These are phyloP conservation scores for Paramecium sonneborni DNA, from an alignment of 73 alveolate genomes.

Conservation along the genomic window DNA sequence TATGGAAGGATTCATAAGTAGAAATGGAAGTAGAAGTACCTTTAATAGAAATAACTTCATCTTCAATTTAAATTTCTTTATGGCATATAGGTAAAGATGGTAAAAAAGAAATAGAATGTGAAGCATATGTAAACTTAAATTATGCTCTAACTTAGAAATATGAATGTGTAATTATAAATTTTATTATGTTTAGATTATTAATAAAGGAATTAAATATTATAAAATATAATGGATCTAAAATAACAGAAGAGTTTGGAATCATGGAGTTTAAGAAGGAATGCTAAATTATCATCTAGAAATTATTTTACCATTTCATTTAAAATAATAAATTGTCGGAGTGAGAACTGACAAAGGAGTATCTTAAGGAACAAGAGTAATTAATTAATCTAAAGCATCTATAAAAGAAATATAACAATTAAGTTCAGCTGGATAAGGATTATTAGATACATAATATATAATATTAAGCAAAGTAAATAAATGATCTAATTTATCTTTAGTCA, in stretches of 20 bases:
- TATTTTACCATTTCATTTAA: neutral
- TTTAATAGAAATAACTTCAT: slow-evolving; percentile 19
- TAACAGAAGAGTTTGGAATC: slow-evolving; percentile 58
- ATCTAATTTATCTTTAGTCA: neutral
- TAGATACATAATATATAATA: neutral
- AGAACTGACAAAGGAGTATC: slow-evolving; percentile 77
- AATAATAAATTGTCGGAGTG: slow-evolving; percentile 68
- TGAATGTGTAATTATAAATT: neutral
- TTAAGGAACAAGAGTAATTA: slow-evolving; percentile 69
- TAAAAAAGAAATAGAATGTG: neutral
- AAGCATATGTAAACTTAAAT: slow-evolving; percentile 10
- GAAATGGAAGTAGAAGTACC: slow-evolving; percentile 42
- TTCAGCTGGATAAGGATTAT: slow-evolving; percentile 35
- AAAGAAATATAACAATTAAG: slow-evolving; percentile 28
- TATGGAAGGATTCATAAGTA: neutral
- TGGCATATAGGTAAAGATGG: neutral
- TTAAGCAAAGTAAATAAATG: neutral
- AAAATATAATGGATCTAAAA: neutral
- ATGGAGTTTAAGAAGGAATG: slow-evolving; percentile 52
- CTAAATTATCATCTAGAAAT: slow-evolving; percentile 36
- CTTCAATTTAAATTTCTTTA: slow-evolving; percentile 13
- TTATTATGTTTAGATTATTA: neutral
- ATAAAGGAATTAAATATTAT: neutral
- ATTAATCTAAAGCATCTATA: neutral
- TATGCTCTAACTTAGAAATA: neutral